Evolutionary conservation across 202 grass and related monocot genomes (phyloP).

Genomic region (Zizania palustris): DNA sequence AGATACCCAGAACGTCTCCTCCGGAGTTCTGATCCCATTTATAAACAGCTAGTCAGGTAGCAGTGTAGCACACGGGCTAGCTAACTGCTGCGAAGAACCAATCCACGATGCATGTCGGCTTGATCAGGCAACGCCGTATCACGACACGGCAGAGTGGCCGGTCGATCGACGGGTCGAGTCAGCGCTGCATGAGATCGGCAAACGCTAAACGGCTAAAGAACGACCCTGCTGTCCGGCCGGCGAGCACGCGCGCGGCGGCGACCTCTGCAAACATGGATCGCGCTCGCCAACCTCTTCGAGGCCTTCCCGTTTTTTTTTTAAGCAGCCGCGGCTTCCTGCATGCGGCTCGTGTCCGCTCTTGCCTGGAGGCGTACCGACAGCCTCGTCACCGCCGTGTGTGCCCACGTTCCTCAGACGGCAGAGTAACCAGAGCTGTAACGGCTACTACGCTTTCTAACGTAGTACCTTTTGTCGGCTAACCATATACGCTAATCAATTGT

Average conservation of each 20-base stretch:
- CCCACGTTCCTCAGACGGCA: neutral
- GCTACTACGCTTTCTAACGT: too few species aligned
- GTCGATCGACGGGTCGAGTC: too few species aligned
- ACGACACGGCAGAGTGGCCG: too few species aligned
- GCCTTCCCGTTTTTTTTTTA: neutral
- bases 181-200: too few species aligned
- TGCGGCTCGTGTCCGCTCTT: constrained; percentile 16
- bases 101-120: constrained; percentile 30
- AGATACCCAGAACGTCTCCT: neutral
- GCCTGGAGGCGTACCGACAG: constrained; percentile 25
- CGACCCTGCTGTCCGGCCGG: neutral
- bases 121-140: neutral
- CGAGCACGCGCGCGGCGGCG: too few species aligned
- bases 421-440: too few species aligned
- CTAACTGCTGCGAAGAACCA: neutral
- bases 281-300: neutral
- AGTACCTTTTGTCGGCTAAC: too few species aligned
- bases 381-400: constrained; percentile 14
- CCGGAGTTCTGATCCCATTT: neutral
- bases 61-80: neutral
- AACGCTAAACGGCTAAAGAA: constrained; percentile 29
- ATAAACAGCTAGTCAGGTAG: neutral
- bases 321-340: neutral
- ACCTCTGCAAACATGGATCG: too few species aligned
- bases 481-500: too few species aligned